Base-by-base conservation (phyloP, 176 grass and related monocot genomes). In the Oryza longistaminata region DNA sequence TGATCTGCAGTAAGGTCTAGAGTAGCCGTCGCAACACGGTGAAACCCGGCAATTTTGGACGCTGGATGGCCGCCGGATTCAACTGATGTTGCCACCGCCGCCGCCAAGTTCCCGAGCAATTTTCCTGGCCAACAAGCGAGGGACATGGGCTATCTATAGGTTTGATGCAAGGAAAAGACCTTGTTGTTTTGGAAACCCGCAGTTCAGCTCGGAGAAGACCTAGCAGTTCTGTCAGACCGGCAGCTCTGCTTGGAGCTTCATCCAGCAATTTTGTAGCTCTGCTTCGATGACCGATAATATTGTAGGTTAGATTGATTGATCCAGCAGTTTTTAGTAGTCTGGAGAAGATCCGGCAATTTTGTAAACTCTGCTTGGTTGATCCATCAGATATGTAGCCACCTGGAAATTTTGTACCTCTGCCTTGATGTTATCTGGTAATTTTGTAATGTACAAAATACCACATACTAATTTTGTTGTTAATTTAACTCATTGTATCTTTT, bases 111-210 rank as follows among this genome's bases (percentile, higher is more conserved):
- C 83, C 65, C 22, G 49, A 78, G 83, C 83, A 76, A 76, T 69
- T 87, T 75, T 53, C 45, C 70, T 16, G n/a, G 70, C 78, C 74
- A 69, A 24, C 83, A 6, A 68, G 85, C 9, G 25, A 68, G 61
- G 44, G 70, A 68, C 33, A 11, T 75, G 52, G 70, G 69, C 42
- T 29, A n/a, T 5, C 16, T 33, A 21, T 16, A 37, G 71, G 15
- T 67, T 43, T 42, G 12, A 49, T 4, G 33, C 7, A 9, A 52
- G 22, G 45, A 68, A 39, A 44, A 68, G 10, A 14, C 16, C 33
- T 4, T 2, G 43, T 13, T 43, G 40, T 21, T 26, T 73, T 64
- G 76, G 27, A 24, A 82, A 69, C 44, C 12, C 3, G 73, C 48
- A 62, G 52, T 69, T 82, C 68, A 31, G 16, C 85, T 76, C 43